Evolutionary conservation across 129 eudicot species (phyloP), one percentile per base, ranked within the genome.

Genomic region (Flaveria sonorensis): DNA sequence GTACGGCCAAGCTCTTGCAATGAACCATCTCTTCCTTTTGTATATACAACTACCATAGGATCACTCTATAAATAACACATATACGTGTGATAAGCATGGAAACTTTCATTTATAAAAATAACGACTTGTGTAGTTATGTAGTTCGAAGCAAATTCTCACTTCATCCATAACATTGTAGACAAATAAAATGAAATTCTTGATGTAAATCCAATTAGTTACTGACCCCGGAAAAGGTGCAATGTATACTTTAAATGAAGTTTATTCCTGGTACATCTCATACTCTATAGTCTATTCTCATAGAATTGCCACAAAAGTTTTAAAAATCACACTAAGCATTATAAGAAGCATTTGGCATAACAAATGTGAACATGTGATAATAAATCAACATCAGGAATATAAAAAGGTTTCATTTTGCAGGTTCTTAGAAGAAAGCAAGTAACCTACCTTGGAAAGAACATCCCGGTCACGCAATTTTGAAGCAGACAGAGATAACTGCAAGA

Each of bases 1-100:
- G 99, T 94, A 19, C 99, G 97, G 4, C 89, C 96, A 81, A 94
- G 70, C 87, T 94, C 99, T 86, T 91, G 92, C 76, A 94, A 90
- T 40, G 87, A 71, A 66, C 96, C 94, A 76, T 95, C 97, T 65
- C 83, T 82, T 86, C 88, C 89, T 86, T 86, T 95, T 65, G 81
- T 70, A 80, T 87, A 92, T 62, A 91, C 70, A 70, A 91, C 97
- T 72, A 85, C 89, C 93, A 95, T 88, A 56, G 99, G 99, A 86
- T 95, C 97, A 85, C 99, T 95, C 99, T 95, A 83, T 75, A 84
- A 79, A 84, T 65, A 40, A 53, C 80, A 70, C 69, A 72, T 75
- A 73, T 47, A 55, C 63, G 15, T 19, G 68, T 77, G 74, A 77
- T 81, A 57, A 77, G 55, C 43, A 72, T 76, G 24, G 59, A 65